Percentiles rank a stretch among this genome's conserved stretches.
These are phyloP conservation scores for Globisporangium middletonii DNA, from an alignment of 352 stramenopile genomes.

Conservation along the genomic window DNA sequence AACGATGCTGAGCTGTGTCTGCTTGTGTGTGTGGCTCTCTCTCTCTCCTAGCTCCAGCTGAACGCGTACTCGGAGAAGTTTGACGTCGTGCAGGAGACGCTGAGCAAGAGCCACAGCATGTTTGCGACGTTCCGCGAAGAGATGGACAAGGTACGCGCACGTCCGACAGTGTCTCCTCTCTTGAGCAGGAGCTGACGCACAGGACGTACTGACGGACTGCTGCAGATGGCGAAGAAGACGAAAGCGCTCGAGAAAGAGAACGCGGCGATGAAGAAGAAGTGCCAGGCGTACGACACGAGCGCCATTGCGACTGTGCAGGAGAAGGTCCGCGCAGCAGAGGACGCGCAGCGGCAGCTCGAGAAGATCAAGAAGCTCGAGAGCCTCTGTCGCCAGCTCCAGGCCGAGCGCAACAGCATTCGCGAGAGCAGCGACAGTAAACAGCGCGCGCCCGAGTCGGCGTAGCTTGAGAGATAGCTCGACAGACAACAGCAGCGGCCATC, in stretches of 20 bases:
- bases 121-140: slow-evolving; percentile 80
- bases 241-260: slow-evolving; percentile 88
- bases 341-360: slow-evolving; percentile 66
- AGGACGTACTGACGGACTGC: too few species aligned
- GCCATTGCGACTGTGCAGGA: slow-evolving; percentile 76
- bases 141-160: slow-evolving; percentile 67
- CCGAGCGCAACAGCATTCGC: slow-evolving; percentile 56
- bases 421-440: slow-evolving; percentile 13
- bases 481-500: neutral
- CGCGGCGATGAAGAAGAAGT: slow-evolving; percentile 71
- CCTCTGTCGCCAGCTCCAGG: slow-evolving; percentile 77
- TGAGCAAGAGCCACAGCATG: slow-evolving; percentile 84
- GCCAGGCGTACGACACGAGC: slow-evolving; percentile 66
- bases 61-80: slow-evolving; percentile 85
- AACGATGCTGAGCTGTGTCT: neutral
- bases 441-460: slow-evolving; percentile 8
- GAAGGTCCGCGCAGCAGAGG: slow-evolving; percentile 49
- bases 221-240: slow-evolving; percentile 75
- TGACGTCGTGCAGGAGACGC: slow-evolving; percentile 76
- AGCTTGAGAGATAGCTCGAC: neutral
- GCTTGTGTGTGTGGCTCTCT: neutral
- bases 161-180: neutral
- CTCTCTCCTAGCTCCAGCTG: slow-evolving; percentile 39
- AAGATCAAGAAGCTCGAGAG: slow-evolving; percentile 83
- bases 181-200: neutral